Base-by-base conservation (phyloP, 2,329 filamentous ascomycete species). In the Penicillium carneum region DNA sequence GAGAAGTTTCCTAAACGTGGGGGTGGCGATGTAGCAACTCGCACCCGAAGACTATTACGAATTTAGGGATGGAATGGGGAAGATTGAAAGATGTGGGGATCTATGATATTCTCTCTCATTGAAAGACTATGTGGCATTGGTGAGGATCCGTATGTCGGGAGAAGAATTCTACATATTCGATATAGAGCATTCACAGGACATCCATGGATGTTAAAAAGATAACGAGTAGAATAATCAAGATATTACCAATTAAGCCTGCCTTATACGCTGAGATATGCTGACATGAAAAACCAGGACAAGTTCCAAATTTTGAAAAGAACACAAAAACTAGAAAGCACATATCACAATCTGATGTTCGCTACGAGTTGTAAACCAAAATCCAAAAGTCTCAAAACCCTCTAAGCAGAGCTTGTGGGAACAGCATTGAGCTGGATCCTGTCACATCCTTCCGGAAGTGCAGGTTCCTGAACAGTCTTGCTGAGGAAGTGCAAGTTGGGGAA, bases 401-500 rank as follows among this genome's bases (percentile, higher is more conserved):
- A 59, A 48, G 49, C 42, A 20, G 50, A 56, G 29, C n/a, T 48
- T 31, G 36, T 38, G 12, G 57, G 57, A 34, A 56, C 45, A 38
- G 52, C 20, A 6, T 50, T 29, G 9, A 60, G 51, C 39, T 60
- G 23, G n/a, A 65, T 63, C 38, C 51, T 57, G 14, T 64, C 58
- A 57, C 63, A 65, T 4, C 63, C 63, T 16, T 26, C 41, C 1
- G 55, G 59, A 5, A 64, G 16, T 20, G 39, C 58, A 43, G 36
- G 48, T 31, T 34, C 51, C 20, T 43, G 43, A n/a, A 48, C 52
- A 3, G 23, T 43, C 20, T 50, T 48, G 39, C 59, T 61, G 23
- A 59, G 51, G 57, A 59, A 65, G 34, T 62, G 50, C 39, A 65
- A 23, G 54, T 57, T 57, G 20, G 62, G 55, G 38, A 49, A 48